Evolutionary conservation across 2,329 filamentous ascomycete genomes (phyloP).

Genomic region (Phoma sp.): DNA sequence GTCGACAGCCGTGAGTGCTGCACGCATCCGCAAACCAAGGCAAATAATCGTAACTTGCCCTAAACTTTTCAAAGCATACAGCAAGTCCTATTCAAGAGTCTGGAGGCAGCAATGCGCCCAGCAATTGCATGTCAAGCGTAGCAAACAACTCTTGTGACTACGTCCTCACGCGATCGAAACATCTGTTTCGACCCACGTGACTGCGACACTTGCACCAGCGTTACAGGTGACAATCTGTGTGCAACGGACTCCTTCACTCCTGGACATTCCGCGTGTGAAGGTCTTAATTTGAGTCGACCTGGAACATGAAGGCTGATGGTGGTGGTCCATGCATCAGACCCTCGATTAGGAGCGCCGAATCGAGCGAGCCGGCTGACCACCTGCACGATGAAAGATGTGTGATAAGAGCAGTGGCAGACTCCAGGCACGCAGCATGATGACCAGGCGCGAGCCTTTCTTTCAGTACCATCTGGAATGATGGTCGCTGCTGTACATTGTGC

Average conservation of each 20-base stretch:
- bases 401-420: not conserved
- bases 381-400: not conserved
- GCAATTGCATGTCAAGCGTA: too few relatives aligned
- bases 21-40: not conserved
- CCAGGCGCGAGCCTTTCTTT: not conserved
- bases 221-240: slow-evolving; percentile 3
- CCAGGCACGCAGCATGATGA: not conserved
- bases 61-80: too few relatives aligned
- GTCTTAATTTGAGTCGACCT: slow-evolving; percentile 4
- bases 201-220: not conserved
- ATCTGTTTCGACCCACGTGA: not conserved
- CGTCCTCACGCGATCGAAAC: too few relatives aligned
- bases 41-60: not conserved
- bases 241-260: slow-evolving; percentile 1
- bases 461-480: not conserved
- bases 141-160: too few relatives aligned
- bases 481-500: not conserved
- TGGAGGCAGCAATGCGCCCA: too few relatives aligned
- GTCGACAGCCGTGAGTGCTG: slow-evolving; percentile 1
- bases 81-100: too few relatives aligned
- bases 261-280: slow-evolving; percentile 8
- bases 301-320: slow-evolving; percentile 21
- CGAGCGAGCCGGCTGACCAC: slow-evolving; percentile 12
- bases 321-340: slow-evolving; percentile 10
- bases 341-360: slow-evolving; percentile 4